A percentile compares a stretch with the other conserved stretches of the same genome.
phyloP scores from a whole-genome alignment of 768 basidiomycete genomes.

The Ramaria rubella region DNA sequence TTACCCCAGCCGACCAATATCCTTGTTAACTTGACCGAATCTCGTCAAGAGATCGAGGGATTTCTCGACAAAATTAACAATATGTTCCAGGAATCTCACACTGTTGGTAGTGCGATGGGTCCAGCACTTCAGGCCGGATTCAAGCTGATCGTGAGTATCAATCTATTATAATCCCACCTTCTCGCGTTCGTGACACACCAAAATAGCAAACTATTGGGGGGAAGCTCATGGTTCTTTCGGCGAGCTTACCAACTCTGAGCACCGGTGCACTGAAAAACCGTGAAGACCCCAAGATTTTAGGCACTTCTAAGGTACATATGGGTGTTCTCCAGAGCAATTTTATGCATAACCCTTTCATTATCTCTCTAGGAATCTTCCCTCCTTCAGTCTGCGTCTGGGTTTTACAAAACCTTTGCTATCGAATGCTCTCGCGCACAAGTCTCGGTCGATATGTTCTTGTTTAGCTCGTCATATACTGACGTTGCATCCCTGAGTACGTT shows the following conservation, averaged over 20 bases:
- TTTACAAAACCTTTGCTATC: constrained; percentile 98
- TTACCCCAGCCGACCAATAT: constrained; percentile 93
- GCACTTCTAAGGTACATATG: constrained; percentile 78
- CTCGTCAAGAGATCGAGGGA: constrained; percentile 69
- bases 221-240: constrained; percentile 83
- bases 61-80: constrained; percentile 81
- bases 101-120: constrained; percentile 89
- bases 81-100: constrained; percentile 97
- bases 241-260: constrained; percentile 81
- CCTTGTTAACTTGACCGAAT: constrained; percentile 90
- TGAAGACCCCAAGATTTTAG: constrained; percentile 93
- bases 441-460: constrained; percentile 99
- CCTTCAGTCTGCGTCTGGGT: constrained; percentile 87
- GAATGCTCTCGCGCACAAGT: constrained; percentile 97
- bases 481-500: constrained; percentile 81
- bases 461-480: constrained; percentile 89
- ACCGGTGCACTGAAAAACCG: constrained; percentile 90
- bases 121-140: constrained; percentile 96
- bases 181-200: constrained; percentile 5
- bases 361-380: constrained; percentile 72
- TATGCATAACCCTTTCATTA: not conserved
- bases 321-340: not conserved
- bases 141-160: constrained; percentile 72
- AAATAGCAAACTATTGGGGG: constrained; percentile 94
- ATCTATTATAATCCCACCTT: not conserved